Percentiles rank a stretch among this genome's conserved stretches.
phyloP scores from a whole-genome alignment of 208 protist genomes.

The Angomonas desouzai region DNA sequence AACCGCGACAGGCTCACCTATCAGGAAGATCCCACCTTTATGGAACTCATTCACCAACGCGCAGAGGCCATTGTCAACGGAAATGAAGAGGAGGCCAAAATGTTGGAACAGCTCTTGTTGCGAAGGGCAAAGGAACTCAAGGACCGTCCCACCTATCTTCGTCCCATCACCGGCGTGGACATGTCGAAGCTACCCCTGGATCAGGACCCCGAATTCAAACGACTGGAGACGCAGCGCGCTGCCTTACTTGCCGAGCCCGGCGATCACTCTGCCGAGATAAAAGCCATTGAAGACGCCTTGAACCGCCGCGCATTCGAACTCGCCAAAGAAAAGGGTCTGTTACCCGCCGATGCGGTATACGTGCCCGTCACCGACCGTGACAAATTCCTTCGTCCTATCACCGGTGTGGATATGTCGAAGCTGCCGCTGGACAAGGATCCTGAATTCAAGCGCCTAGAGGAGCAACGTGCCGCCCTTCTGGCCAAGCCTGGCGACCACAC shows the following conservation, averaged over 20 bases:
- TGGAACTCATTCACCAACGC: background rate
- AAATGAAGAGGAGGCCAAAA: background rate
- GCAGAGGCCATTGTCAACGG: too few relatives aligned
- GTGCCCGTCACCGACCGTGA: background rate
- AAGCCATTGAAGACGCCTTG: slow-evolving; percentile 50
- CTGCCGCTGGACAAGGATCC: background rate
- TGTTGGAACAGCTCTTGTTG: background rate
- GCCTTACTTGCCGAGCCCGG: slow-evolving; percentile 26
- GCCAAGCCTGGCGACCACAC: slow-evolving; percentile 15
- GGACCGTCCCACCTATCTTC: background rate
- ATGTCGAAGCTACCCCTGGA: background rate
- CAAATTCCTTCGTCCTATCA: background rate
- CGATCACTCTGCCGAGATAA: slow-evolving; percentile 26
- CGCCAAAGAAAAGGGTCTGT: slow-evolving; percentile 51
- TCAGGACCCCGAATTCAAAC: background rate
- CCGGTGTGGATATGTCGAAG: background rate
- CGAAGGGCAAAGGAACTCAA: background rate
- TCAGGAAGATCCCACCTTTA: background rate
- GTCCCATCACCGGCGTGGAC: slow-evolving; percentile 1
- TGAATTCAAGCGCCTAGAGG: slow-evolving; percentile 39
- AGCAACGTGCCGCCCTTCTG: slow-evolving; percentile 44
- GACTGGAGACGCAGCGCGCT: slow-evolving; percentile 31
- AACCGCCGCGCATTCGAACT: slow-evolving; percentile 66
- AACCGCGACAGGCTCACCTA: background rate
- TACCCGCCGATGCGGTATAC: slow-evolving; percentile 7